Base-by-base conservation (phyloP, 2,329 filamentous ascomycete species). In the Penicillium sp. region DNA sequence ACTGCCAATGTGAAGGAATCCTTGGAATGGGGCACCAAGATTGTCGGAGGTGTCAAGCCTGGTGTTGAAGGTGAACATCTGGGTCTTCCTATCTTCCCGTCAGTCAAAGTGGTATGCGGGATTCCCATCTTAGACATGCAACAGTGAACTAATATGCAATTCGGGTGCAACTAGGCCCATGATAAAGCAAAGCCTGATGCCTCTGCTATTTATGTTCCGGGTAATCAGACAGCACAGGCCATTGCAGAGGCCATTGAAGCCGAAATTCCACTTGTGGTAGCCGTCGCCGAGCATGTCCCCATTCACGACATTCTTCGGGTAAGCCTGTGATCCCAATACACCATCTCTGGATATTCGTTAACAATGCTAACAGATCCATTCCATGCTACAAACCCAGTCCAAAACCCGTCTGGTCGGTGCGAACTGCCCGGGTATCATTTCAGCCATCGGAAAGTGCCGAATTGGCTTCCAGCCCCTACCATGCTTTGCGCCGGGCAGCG, bases 351-450 rank as follows among this genome's bases (percentile, higher is more conserved):
- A 58, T 43, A 18, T 10, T 10, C 35, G 6, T 7, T 24, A 31
- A 18, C 13, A 9, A 27, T n/a, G 6, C 8, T 2, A 25, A 3
- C 49, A 87, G 72, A 82, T 88, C 46, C 85, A 89, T 46, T 84
- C 85, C 22, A 84, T 90, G 44, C 78, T 92, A 4, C 78, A 82
- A 55, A 87, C 86, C 0, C 89, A 92, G 65, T 85, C 80, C 1
- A 86, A 82, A 59, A 88, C 86, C 0, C 78, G 89, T 6, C 78
- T 92, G 0, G 86, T 92, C 0, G 89, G 89, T 1, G 86, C 89
- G n/a, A 92, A 92, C 66, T 88, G 86, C 18, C 88, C 89, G 0
- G 89, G 89, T 0, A 90, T 92, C 55, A 90, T 92, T 50, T 87
- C 87, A 4, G 85, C 88, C 0, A 80, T 85, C 20, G 85, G 84